These are phyloP conservation scores for Simmondsia chinensis DNA, from an alignment of 148 eudicot species.

Conservation along the genomic window DNA sequence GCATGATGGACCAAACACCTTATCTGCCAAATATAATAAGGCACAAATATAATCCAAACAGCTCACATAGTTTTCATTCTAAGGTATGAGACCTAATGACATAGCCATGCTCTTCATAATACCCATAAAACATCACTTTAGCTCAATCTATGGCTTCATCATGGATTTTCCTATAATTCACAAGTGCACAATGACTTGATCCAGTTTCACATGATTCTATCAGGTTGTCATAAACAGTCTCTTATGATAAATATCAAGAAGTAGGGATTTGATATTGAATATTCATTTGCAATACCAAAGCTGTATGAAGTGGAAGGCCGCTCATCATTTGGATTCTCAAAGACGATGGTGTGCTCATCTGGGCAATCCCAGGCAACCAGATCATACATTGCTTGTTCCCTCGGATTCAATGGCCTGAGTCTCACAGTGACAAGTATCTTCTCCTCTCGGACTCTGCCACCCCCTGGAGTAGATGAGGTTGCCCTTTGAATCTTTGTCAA, in stretches of 20 bases:
- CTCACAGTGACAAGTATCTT: slow-evolving; percentile 89
- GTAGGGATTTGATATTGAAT: too few species aligned
- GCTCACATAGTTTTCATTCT: background rate
- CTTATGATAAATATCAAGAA: too few species aligned
- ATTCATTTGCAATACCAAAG: slow-evolving; percentile 62
- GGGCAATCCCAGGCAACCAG: slow-evolving; percentile 84
- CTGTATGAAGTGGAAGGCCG: slow-evolving; percentile 48
- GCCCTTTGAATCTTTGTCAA: slow-evolving; percentile 50
- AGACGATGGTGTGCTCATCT: slow-evolving; percentile 57
- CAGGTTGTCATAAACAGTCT: too few species aligned
- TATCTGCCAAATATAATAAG: slow-evolving; percentile 43
- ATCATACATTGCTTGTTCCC: slow-evolving; percentile 80
- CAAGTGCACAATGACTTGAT: too few species aligned
- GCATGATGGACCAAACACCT: slow-evolving; percentile 66
- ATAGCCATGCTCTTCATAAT: background rate
- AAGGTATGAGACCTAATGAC: background rate
- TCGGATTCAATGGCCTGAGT: slow-evolving; percentile 73
- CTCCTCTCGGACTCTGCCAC: slow-evolving; percentile 55
- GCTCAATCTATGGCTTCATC: background rate
- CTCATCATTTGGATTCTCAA: slow-evolving; percentile 59
- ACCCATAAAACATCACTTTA: background rate
- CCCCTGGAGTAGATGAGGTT: slow-evolving; percentile 55
- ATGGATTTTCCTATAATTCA: background rate
- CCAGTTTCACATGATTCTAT: too few species aligned
- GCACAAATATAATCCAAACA: background rate